Percentiles rank a stretch among this genome's conserved stretches.
phyloP scores from a whole-genome alignment of 2,329 filamentous ascomycete genomes.

The Fusarium sp. region DNA sequence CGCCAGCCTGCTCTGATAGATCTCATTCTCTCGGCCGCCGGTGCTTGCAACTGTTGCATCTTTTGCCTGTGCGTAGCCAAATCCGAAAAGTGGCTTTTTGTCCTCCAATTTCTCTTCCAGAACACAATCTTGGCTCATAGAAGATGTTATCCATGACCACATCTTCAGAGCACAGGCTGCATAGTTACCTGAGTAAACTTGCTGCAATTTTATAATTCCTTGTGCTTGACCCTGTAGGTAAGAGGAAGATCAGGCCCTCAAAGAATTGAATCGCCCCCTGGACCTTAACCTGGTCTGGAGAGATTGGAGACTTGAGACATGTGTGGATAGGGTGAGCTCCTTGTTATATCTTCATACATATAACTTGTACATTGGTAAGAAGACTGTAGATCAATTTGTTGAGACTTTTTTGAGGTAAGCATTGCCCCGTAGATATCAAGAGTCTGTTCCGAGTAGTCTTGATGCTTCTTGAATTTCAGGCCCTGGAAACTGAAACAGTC shows the following conservation, averaged over 20 bases:
- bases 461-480: constrained; percentile 13
- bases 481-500: constrained; percentile 4
- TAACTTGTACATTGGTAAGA: not conserved
- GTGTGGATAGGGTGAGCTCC: not conserved
- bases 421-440: not conserved
- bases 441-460: not conserved
- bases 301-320: constrained; percentile 13
- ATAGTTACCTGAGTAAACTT: not conserved
- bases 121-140: constrained; percentile 1
- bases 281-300: constrained; percentile 5
- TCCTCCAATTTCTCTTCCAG: constrained; percentile 21
- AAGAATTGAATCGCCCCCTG: not conserved
- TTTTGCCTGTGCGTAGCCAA: constrained; percentile 1
- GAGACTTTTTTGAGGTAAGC: too few relatives aligned
- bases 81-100: constrained; percentile 8
- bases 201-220: not conserved
- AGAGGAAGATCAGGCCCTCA: not conserved
- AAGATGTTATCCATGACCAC: not conserved
- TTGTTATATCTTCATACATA: not conserved
- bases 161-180: not conserved
- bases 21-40: not conserved
- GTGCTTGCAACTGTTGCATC: not conserved
- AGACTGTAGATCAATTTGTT: not conserved
- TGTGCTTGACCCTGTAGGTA: not conserved
- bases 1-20: constrained; percentile 6